These are phyloP conservation scores for Fusarium decemcellulare DNA, from an alignment of 2,329 filamentous ascomycete genomes.

Conservation along the genomic window DNA sequence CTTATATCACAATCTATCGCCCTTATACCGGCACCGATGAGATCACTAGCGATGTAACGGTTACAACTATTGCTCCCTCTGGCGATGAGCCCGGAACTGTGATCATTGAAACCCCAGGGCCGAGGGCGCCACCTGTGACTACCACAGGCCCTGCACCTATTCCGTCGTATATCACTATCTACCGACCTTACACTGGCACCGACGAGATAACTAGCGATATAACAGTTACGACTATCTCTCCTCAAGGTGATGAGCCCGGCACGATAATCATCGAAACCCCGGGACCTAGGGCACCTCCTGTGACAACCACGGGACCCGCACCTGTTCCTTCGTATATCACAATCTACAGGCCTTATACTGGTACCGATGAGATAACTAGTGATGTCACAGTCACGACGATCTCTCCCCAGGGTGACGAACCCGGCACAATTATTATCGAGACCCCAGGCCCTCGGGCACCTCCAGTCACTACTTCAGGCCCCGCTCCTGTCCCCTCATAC, in stretches of 20 bases:
- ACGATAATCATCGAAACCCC: constrained; percentile 23
- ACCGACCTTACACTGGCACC: background rate
- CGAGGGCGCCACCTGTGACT: background rate
- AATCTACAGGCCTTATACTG: constrained; percentile 20
- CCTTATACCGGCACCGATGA: background rate
- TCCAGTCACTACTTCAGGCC: background rate
- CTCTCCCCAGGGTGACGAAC: constrained; percentile 15
- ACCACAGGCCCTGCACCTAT: background rate
- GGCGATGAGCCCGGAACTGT: constrained; percentile 11
- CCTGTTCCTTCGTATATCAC: background rate
- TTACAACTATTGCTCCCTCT: constrained; percentile 6
- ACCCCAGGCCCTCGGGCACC: constrained; percentile 16
- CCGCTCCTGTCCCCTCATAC: constrained; percentile 14
- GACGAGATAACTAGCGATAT: constrained; percentile 1
- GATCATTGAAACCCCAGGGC: constrained; percentile 18
- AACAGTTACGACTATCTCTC: constrained; percentile 11
- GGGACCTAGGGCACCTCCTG: background rate
- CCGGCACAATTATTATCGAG: constrained; percentile 27
- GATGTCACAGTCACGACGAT: constrained; percentile 25
- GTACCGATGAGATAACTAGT: constrained; percentile 12
- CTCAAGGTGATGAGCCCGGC: constrained; percentile 5
- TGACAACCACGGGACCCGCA: background rate
- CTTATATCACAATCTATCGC: constrained; percentile 4
- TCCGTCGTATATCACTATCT: background rate
- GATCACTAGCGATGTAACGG: constrained; percentile 7